These are phyloP conservation scores for Arachis monticola DNA, from an alignment of 331 rosid species.

Conservation along the genomic window DNA sequence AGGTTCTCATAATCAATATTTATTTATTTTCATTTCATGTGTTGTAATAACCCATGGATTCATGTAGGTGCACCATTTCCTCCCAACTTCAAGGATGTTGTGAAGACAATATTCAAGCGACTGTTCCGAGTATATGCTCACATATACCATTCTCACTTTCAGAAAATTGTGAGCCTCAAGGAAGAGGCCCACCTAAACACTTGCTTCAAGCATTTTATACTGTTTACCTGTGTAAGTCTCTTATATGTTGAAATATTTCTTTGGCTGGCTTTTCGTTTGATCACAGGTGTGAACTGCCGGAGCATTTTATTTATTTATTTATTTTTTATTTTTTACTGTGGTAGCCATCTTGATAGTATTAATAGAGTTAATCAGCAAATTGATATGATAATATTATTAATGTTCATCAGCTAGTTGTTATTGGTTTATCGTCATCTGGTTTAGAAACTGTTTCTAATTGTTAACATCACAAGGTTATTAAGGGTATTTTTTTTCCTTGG, in stretches of 20 bases:
- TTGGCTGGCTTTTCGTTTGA: neutral
- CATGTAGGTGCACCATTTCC: constrained; percentile 92
- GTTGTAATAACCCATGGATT: constrained; percentile 2
- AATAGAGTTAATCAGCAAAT: neutral
- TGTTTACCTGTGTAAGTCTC: constrained; percentile 90
- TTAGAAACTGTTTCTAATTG: neutral
- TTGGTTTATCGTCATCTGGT: neutral
- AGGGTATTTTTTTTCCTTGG: constrained; percentile 1
- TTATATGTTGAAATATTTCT: constrained; percentile 2
- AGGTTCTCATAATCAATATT: constrained; percentile 12
- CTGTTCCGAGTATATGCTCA: constrained; percentile 99
- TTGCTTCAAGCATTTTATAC: constrained; percentile 99
- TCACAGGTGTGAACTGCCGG: neutral
- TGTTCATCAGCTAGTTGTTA: neutral
- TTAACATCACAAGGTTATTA: neutral
- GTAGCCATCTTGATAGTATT: neutral
- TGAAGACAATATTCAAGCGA: constrained; percentile 98
- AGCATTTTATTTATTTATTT: too few species aligned
- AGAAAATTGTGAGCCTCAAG: constrained; percentile 98
- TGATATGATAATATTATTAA: neutral
- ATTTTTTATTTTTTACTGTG: neutral
- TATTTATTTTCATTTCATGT: constrained; percentile 23
- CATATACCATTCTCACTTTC: constrained; percentile 97
- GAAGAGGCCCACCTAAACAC: constrained; percentile 99
- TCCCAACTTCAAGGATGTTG: constrained; percentile 89